Evolutionary conservation across 495 filamentous ascomycete genomes (phyloP).

Genomic region (Evernia prunastri): DNA sequence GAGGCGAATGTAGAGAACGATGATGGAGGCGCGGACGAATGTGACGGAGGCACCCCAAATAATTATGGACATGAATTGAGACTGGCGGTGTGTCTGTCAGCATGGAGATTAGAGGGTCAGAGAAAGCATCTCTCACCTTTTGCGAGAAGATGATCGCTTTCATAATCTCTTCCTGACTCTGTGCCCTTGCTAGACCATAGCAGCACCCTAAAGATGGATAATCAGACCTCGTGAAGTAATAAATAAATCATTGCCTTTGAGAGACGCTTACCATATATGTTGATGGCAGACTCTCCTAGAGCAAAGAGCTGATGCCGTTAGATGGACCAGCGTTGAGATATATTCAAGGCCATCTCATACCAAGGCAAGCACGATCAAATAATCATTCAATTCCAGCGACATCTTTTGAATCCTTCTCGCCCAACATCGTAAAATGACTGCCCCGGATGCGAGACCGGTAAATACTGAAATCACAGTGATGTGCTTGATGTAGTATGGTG

Average conservation of each 20-base stretch:
- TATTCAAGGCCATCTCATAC: not conserved
- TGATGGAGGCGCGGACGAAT: constrained; percentile 35
- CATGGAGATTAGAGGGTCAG: not conserved
- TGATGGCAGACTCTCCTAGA: constrained; percentile 3
- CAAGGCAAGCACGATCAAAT: constrained; percentile 17
- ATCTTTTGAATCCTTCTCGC: constrained; percentile 20
- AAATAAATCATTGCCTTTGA: too few relatives aligned
- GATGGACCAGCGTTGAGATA: not conserved
- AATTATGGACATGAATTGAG: constrained; percentile 17
- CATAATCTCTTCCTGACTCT: not conserved
- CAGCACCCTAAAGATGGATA: not conserved
- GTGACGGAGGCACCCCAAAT: constrained; percentile 29
- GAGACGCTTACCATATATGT: constrained; percentile 11
- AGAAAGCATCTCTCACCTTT: constrained; percentile 1
- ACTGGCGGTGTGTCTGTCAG: not conserved
- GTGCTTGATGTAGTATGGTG: not conserved
- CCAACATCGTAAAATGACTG: constrained; percentile 19
- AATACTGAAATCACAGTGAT: constrained; percentile 15
- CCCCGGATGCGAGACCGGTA: constrained; percentile 10
- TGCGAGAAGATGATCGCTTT: constrained; percentile 19
- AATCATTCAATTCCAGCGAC: constrained; percentile 18
- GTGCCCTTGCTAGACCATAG: not conserved
- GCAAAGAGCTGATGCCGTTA: constrained; percentile 17
- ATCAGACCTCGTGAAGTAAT: not conserved
- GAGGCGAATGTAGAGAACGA: constrained; percentile 40